These are phyloP conservation scores for Xylaria telfairii DNA, from an alignment of 495 filamentous ascomycete species.

Conservation along the genomic window DNA sequence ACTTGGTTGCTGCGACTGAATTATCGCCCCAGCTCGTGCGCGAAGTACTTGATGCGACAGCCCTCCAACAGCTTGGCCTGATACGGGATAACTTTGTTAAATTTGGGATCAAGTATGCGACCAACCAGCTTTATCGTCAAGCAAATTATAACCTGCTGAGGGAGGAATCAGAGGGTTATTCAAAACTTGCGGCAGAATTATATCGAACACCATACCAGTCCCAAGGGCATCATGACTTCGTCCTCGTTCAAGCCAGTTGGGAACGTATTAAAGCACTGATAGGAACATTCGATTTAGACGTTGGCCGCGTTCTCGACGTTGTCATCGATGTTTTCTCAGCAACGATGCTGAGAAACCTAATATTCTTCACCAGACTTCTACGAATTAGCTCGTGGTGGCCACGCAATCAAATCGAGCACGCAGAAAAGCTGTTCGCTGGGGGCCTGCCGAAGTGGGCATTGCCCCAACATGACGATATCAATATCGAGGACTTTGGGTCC, in stretches of 20 bases:
- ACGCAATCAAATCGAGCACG: conserved; percentile 54
- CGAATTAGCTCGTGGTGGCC: conserved; percentile 98
- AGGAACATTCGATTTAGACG: conserved; percentile 91
- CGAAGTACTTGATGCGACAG: conserved; percentile 76
- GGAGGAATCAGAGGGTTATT: conserved; percentile 95
- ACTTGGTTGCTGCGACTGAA: conserved; percentile 70
- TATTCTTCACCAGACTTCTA: conserved; percentile 92
- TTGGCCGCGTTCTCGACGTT: conserved; percentile 92
- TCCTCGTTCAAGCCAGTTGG: conserved; percentile 41
- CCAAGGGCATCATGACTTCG: conserved; percentile 45
- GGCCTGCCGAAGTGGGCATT: conserved; percentile 83
- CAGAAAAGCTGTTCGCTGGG: conserved; percentile 44
- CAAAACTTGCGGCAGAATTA: conserved; percentile 85
- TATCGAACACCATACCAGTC: conserved; percentile 72
- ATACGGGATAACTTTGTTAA: conserved; percentile 85
- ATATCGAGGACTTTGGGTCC: conserved; percentile 34
- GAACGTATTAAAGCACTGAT: conserved; percentile 89
- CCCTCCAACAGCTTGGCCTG: conserved; percentile 76
- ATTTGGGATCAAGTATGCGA: conserved; percentile 84
- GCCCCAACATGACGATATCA: conserved; percentile 74
- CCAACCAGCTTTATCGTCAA: conserved; percentile 90
- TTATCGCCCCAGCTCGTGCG: conserved; percentile 77
- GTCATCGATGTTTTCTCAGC: conserved; percentile 88
- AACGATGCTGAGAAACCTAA: conserved; percentile 80
- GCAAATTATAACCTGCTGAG: conserved; percentile 94